A percentile compares a stretch with the other conserved stretches of the same genome.
Evolutionary conservation across 1,139 yeast genomes (phyloP).

Genomic region (Chernovozyma aurita): DNA sequence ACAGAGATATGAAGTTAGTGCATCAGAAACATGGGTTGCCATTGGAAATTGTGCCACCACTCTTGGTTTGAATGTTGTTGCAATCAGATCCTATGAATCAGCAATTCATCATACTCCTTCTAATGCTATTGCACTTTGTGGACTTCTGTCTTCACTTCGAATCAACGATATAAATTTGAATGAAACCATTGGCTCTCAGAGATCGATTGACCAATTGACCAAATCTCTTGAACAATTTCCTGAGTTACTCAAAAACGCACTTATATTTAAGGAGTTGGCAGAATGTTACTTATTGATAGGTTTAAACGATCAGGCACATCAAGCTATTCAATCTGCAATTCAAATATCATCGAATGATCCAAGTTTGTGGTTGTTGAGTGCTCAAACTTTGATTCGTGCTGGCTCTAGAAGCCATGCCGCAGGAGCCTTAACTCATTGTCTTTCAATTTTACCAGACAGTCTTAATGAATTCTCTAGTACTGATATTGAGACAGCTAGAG

Average conservation of each 20-base stretch:
- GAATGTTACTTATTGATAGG: conserved; percentile 46
- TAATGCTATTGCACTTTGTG: conserved; percentile 37
- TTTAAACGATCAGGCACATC: conserved; percentile 49
- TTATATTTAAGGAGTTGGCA: conserved; percentile 43
- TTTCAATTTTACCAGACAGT: conserved; percentile 34
- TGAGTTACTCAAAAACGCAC: conserved; percentile 27
- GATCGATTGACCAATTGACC: conserved; percentile 40
- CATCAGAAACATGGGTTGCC: conserved; percentile 45
- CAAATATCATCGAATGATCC: conserved; percentile 40
- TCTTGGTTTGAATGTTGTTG: conserved; percentile 35
- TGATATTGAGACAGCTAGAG: conserved; percentile 45
- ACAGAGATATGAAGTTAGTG: conserved; percentile 13
- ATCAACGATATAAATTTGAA: conserved; percentile 30
- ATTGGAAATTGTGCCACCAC: conserved; percentile 49
- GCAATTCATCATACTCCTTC: conserved; percentile 44
- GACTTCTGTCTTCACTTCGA: conserved; percentile 38
- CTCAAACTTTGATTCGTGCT: conserved; percentile 41
- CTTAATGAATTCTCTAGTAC: conserved; percentile 18
- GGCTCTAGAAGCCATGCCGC: conserved; percentile 43
- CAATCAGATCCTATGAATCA: conserved; percentile 43
- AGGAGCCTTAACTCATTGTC: conserved; percentile 40
- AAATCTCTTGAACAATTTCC: conserved; percentile 32
- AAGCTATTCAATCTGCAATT: conserved; percentile 43
- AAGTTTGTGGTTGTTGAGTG: conserved; percentile 41
- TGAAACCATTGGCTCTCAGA: conserved; percentile 38